Evolutionary conservation across 768 basidiomycete genomes (phyloP).

Genomic region (Mycena latifolia): DNA sequence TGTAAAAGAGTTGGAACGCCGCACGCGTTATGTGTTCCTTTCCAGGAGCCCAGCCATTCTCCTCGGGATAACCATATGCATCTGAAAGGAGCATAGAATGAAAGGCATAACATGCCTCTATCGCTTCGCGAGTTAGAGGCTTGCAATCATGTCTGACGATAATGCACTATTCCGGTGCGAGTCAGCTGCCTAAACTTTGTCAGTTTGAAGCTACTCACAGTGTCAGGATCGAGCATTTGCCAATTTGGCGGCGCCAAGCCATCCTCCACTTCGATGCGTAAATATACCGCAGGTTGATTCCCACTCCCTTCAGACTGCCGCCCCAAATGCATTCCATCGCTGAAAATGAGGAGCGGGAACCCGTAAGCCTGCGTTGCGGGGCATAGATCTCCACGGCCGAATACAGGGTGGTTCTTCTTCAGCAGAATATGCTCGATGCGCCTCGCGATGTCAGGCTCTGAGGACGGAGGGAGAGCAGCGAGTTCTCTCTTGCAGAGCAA

Average conservation of each 20-base stretch:
- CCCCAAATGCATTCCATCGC: conserved; percentile 29
- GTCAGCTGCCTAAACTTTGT: conserved; percentile 6
- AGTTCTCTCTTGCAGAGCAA: conserved; percentile 31
- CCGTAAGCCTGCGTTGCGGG: conserved; percentile 34
- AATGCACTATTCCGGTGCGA: conserved; percentile 31
- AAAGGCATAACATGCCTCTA: conserved; percentile 37
- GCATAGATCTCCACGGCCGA: conserved; percentile 36
- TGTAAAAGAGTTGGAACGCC: conserved; percentile 34
- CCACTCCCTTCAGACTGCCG: conserved; percentile 5
- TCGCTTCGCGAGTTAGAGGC: conserved; percentile 38
- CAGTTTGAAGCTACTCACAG: conserved; percentile 12
- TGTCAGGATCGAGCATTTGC: conserved; percentile 16
- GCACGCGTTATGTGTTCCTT: conserved; percentile 30
- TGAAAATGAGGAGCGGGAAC: conserved; percentile 36
- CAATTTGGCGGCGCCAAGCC: conserved; percentile 36
- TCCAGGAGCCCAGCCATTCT: conserved; percentile 28
- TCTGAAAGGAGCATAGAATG: conserved; percentile 31
- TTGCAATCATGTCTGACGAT: conserved; percentile 34
- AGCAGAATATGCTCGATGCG: conserved; percentile 39
- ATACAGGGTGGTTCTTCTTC: conserved; percentile 31
- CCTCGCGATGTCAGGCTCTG: conserved; percentile 13
- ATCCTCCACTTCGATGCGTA: conserved; percentile 37
- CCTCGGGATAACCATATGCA: conserved; percentile 18
- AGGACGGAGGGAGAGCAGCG: conserved; percentile 25
- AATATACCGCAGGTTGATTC: conserved; percentile 39